phyloP scores from a whole-genome alignment of 129 eudicot species.

The Artemisia argyi region DNA sequence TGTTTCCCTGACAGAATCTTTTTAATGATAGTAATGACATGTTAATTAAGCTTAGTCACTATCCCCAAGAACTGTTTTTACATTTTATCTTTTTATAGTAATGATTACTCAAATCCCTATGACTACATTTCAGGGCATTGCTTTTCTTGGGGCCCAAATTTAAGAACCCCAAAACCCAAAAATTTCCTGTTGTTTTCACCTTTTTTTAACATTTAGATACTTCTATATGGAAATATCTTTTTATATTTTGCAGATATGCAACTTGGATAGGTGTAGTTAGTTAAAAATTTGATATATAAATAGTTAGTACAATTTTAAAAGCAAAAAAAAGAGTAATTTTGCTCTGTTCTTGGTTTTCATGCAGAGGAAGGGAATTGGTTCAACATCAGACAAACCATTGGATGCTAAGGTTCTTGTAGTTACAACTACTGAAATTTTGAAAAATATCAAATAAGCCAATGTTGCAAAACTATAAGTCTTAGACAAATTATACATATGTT shows the following conservation, averaged over 20 bases:
- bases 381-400: constrained; percentile 48
- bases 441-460: not conserved
- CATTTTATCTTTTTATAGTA: constrained; percentile 28
- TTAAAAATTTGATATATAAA: too few species aligned
- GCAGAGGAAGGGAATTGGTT: constrained; percentile 81
- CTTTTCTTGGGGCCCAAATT: constrained; percentile 29
- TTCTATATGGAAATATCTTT: not conserved
- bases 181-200: not conserved
- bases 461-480: too few species aligned
- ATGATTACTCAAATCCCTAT: constrained; percentile 56
- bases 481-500: too few species aligned
- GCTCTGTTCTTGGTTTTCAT: constrained; percentile 11
- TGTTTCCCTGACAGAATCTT: constrained; percentile 43
- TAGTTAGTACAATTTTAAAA: too few species aligned
- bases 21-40: not conserved
- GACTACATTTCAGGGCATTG: constrained; percentile 43
- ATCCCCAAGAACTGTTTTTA: constrained; percentile 21
- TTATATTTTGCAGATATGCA: not conserved
- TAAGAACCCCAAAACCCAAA: constrained; percentile 11
- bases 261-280: not conserved
- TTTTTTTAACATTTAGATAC: not conserved
- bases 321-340: constrained; percentile 2
- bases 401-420: constrained; percentile 80
- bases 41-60: constrained; percentile 10
- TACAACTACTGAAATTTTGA: not conserved